Percentiles rank a stretch among this genome's conserved stretches.
These are phyloP conservation scores for Barnettozyma pratensis DNA, from an alignment of 805 yeast genomes.

Conservation along the genomic window DNA sequence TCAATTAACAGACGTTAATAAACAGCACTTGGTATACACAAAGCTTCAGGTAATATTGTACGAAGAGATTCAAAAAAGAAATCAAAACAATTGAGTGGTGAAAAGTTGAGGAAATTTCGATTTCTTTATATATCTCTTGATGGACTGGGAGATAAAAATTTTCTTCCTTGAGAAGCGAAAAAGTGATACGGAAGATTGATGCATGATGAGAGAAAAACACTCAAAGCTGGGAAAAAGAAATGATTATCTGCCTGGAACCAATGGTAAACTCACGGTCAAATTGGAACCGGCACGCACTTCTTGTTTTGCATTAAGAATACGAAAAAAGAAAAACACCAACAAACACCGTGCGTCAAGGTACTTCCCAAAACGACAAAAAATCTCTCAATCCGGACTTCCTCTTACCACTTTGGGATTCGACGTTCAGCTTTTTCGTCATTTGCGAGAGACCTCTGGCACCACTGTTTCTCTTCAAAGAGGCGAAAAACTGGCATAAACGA, in stretches of 20 bases:
- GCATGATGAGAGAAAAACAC: constrained; percentile 8
- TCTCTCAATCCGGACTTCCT: constrained; percentile 8
- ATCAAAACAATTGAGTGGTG: not conserved
- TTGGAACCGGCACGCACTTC: constrained; percentile 7
- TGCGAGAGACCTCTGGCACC: no score
- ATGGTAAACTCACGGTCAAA: constrained; percentile 5
- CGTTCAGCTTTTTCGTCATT: not conserved
- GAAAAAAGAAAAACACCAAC: constrained; percentile 8
- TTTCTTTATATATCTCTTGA: constrained; percentile 6
- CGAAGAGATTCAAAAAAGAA: constrained; percentile 2
- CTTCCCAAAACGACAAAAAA: constrained; percentile 1
- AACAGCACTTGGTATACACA: constrained; percentile 4
- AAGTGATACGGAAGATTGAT: constrained; percentile 1
- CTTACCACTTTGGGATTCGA: constrained; percentile 4
- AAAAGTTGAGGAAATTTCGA: constrained; percentile 5
- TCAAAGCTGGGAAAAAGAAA: constrained; percentile 3
- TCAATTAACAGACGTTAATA: constrained; percentile 5
- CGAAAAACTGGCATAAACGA: no score
- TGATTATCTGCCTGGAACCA: constrained; percentile 4
- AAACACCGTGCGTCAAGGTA: constrained; percentile 5
- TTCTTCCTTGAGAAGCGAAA: constrained; percentile 6
- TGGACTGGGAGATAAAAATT: not conserved
- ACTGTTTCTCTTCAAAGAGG: no score
- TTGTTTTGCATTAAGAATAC: constrained; percentile 1
- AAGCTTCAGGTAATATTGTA: constrained; percentile 10